Percentiles rank a stretch among this genome's conserved stretches.
Evolutionary conservation across 2,329 filamentous ascomycete species (phyloP).

Genomic region (Tolypocladium inflatum): DNA sequence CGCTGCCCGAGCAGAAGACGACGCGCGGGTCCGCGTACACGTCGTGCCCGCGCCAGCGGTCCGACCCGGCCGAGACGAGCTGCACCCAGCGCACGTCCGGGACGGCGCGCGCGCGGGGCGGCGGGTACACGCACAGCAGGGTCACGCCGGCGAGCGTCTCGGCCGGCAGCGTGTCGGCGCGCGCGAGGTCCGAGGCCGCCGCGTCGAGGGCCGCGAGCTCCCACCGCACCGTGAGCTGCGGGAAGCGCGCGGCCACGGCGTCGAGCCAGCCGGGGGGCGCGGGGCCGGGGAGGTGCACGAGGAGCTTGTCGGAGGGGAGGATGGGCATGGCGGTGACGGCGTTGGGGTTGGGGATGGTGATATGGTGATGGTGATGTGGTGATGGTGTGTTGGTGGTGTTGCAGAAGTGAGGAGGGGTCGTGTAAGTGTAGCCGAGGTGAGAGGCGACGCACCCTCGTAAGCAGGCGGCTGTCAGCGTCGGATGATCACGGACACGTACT

Average conservation of each 20-base stretch:
- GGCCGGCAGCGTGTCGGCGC: constrained; percentile 17
- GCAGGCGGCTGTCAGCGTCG: neutral
- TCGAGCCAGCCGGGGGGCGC: constrained; percentile 24
- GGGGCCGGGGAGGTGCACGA: constrained; percentile 24
- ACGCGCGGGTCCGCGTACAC: constrained; percentile 24
- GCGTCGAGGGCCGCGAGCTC: constrained; percentile 9
- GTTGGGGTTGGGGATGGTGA: neutral
- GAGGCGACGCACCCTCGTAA: neutral
- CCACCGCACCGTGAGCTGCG: constrained; percentile 28
- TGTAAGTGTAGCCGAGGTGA: neutral
- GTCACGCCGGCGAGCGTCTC: constrained; percentile 31
- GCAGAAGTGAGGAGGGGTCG: neutral
- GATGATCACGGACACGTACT: too few species aligned
- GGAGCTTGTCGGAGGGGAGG: constrained; percentile 25
- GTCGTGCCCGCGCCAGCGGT: constrained; percentile 27
- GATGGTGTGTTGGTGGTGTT: neutral
- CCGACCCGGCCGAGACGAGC: constrained; percentile 31
- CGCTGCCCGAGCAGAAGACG: constrained; percentile 30
- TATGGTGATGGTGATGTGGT: neutral
- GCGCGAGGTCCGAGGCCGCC: constrained; percentile 8
- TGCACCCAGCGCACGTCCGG: constrained; percentile 33
- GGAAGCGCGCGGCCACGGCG: constrained; percentile 20
- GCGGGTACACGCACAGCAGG: constrained; percentile 21
- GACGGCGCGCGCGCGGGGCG: constrained; percentile 20
- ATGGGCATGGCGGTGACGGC: constrained; percentile 10